Conservation (phyloP, 164 flowering plant genomes). For the Echeveria elegans region DNA sequence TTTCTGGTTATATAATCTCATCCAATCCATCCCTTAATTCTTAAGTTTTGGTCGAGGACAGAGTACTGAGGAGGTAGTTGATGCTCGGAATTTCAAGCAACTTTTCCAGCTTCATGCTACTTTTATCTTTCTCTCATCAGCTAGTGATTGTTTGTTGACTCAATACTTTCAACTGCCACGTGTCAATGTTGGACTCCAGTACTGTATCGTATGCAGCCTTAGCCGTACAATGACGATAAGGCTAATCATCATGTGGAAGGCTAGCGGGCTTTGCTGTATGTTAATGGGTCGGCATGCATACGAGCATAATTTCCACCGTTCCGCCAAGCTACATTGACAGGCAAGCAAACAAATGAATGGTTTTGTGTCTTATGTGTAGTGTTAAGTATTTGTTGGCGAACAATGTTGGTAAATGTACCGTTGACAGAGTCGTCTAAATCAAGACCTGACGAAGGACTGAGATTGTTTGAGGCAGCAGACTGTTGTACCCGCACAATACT, state of each 20-base stretch:
- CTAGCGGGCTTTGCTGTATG: conserved; percentile 3
- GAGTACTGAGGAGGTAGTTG: not conserved
- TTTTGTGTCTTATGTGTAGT: no score
- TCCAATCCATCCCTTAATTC: not conserved
- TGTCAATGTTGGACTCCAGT: not conserved
- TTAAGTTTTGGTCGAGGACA: not conserved
- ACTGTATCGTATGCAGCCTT: not conserved
- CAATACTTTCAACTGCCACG: not conserved
- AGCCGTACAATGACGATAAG: not conserved
- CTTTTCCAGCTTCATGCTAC: not conserved
- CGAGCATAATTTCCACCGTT: no score
- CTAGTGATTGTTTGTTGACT: no score
- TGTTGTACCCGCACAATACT: no score
- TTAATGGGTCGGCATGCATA: no score
- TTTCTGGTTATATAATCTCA: not conserved
- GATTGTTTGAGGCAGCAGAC: no score
- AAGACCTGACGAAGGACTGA: no score
- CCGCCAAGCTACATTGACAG: no score
- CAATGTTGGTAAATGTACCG: no score
- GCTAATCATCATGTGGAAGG: not conserved
- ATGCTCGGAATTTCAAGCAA: conserved; percentile 6
- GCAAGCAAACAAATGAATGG: no score
- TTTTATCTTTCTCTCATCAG: not conserved
- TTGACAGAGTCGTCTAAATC: no score
- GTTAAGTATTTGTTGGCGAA: no score